Evolutionary conservation across 805 yeast species (phyloP).

Genomic region (Candida takata): DNA sequence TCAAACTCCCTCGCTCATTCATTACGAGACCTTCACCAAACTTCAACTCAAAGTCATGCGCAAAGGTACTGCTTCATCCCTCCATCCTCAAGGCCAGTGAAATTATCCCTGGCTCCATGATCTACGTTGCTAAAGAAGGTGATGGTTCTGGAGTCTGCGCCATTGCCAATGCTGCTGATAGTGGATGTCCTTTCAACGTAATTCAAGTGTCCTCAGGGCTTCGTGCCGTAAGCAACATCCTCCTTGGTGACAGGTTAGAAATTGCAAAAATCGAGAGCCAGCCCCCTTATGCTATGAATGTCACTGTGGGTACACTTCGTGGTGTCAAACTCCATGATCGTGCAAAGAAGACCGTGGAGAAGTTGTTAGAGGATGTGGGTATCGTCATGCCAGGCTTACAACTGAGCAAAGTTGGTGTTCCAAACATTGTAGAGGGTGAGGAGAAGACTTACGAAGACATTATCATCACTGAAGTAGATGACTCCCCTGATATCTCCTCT

Average conservation of each 20-base stretch:
- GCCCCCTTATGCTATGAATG: constrained; percentile 38
- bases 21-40: constrained; percentile 32
- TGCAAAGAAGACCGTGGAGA: constrained; percentile 31
- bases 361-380: constrained; percentile 47
- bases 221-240: constrained; percentile 34
- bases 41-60: constrained; percentile 24
- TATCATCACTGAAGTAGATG: constrained; percentile 24
- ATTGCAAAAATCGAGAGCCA: constrained; percentile 40
- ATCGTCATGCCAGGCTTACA: constrained; percentile 51
- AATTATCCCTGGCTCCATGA: constrained; percentile 37
- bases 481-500: constrained; percentile 32
- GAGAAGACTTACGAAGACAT: constrained; percentile 13
- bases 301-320: constrained; percentile 27
- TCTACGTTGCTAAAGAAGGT: constrained; percentile 39
- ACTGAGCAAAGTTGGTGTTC: constrained; percentile 21
- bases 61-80: constrained; percentile 35
- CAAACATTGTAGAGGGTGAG: constrained; percentile 14
- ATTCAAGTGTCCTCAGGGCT: constrained; percentile 42
- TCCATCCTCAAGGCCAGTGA: constrained; percentile 42
- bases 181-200: constrained; percentile 29
- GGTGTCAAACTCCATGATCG: constrained; percentile 18
- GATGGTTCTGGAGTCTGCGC: constrained; percentile 38
- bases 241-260: constrained; percentile 45
- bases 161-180: constrained; percentile 32
- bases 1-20: constrained; percentile 32